Base-by-base conservation (phyloP, 257 asterid genomes). In the Scutellaria baicalensis region DNA sequence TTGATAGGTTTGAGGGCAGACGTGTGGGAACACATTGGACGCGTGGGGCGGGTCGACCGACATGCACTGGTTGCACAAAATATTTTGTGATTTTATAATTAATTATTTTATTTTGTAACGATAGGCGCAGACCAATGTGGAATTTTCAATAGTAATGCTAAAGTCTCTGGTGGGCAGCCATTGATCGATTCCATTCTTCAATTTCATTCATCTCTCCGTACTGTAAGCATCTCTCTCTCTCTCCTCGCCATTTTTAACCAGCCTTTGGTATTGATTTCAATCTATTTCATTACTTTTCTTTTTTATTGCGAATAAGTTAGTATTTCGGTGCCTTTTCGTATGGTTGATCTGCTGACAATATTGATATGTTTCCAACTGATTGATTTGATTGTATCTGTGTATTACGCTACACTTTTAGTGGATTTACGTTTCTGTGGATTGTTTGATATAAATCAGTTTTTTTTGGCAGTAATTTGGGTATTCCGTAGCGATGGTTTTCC, bases 331-430 rank as follows among this genome's bases (percentile, higher is more conserved):
- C 40, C 55, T 43, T 40, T 6, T 0, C 40, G 16, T 36, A 52
- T 38, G 39, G 38, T 52, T 70, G 76, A 75, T 69, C 75, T 56
- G 68, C 61, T 54, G 57, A 45, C n/a, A 69, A 43, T 48, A n/a
- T 50, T 39, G 59, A 6, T 23, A 7, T 17, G 60, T n/a, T n/a
- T n/a, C 8, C 31, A 45, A 38, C 1, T 52, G 21, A 48, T 52
- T 56, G 63, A 67, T 48, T 59, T 33, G 36, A 50, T 36, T 39
- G 6, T 51, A 40, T 14, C 18, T 42, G 14, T 48, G 44, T 47
- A 39, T 64, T 35, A n/a, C 42, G 62, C 17, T 8, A 23, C 27
- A 38, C 43, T 55, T 18, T 10, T 39, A 20, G 31, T 21, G 14
- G 31, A 3, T 56, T 23, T 47, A 39, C 13, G 47, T 45, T 36